Evolutionary conservation across 805 yeast species (phyloP), one percentile per base, ranked within the genome.

Genomic region (Starmerella cellae): DNA sequence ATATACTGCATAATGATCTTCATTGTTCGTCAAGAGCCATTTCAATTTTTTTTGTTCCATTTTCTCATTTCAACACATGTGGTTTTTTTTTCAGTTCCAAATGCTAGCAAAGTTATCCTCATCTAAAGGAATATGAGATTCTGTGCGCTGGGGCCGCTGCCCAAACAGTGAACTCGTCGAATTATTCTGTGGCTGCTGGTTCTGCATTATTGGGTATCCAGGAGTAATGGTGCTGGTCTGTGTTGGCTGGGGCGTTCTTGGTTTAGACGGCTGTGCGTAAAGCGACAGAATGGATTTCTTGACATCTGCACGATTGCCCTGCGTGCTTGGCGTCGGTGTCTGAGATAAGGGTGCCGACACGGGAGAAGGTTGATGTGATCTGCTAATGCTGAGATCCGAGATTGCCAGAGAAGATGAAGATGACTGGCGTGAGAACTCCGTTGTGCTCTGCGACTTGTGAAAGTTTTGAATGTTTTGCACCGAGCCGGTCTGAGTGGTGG

Each of bases 261-360:
- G 46, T 17, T 39, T 41, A 60, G 17, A 66, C n/a, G 55, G 55
- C 38, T 53, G 61, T 18, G 68, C 62, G 60, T 91, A 91, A 41
- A 91, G 69, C 20, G 96, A 84, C 45, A 91, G 64, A 46, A 91
- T 91, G 1, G 95, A 83, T 63, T 83, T 83, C 58, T 91, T 91
- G 60, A 91, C 69, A 56, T 88, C 96, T 3, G 91, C 88, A 55
- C 95, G 71, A 27, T 69, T 44, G 42, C 9, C 54, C 38, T 29
- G 59, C 47, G 33, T 52, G 31, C 24, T 54, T 43, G 37, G 52
- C n/a, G 37, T 37, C 32, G 32, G 32, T 8, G 32, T 13, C 17
- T 29, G 32, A 8, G 6, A 14, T 21, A 17, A 21, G 8, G 20
- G 34, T 21, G 16, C 21, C 53, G 35, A 9, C 38, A 28, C 3